phyloP scores from a whole-genome alignment of 768 basidiomycete genomes.

The Auricularia cornea region DNA sequence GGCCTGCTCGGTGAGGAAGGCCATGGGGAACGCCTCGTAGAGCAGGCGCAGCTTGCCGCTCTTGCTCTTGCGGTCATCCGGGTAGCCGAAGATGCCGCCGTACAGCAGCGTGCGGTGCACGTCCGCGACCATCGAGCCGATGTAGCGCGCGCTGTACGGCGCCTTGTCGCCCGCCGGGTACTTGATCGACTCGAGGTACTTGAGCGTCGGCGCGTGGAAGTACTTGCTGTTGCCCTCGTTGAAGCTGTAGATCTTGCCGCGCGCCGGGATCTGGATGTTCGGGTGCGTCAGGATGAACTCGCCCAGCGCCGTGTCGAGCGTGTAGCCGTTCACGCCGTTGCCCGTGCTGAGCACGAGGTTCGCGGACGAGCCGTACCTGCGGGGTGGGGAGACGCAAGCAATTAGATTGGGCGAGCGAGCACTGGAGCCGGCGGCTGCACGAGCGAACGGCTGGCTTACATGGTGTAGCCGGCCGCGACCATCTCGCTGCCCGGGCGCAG shows the following conservation, averaged over 20 bases:
- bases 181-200: conserved; percentile 88
- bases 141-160: conserved; percentile 88
- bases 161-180: conserved; percentile 68
- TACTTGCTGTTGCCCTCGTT: conserved; percentile 98
- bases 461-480: conserved; percentile 97
- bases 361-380: conserved; percentile 87
- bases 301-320: conserved; percentile 87
- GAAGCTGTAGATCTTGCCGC: conserved; percentile 99
- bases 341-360: conserved; percentile 95
- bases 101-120: conserved; percentile 94
- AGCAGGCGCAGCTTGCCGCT: conserved; percentile 88
- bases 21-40: conserved; percentile 98
- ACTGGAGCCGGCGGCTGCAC: neutral
- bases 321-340: conserved; percentile 95
- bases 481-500: conserved; percentile 90
- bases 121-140: conserved; percentile 99
- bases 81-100: conserved; percentile 98
- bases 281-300: conserved; percentile 99
- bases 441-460: conserved; percentile 42
- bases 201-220: conserved; percentile 73
- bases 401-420: conserved; percentile 1
- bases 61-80: conserved; percentile 96
- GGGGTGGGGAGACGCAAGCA: neutral
- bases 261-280: conserved; percentile 87
- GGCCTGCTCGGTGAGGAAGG: conserved; percentile 88